phyloP scores from a whole-genome alignment of 176 grass and related monocot genomes.

The Oryza longistaminata region DNA sequence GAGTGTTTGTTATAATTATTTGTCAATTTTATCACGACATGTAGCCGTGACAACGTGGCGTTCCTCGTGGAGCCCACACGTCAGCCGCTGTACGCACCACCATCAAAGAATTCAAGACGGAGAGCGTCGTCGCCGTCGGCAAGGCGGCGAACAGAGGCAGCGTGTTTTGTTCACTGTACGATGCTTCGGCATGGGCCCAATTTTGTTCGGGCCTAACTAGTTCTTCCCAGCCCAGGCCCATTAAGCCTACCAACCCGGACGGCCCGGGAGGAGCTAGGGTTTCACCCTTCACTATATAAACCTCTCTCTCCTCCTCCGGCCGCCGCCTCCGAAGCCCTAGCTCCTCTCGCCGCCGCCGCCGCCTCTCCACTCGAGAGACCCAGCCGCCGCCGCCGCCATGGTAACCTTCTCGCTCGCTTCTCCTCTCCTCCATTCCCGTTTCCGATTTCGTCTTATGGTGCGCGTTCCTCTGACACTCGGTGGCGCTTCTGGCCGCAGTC shows the following conservation, averaged over 20 bases:
- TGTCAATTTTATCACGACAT: too few species aligned
- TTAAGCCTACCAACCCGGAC: neutral
- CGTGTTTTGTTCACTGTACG: too few species aligned
- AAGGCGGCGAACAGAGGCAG: too few species aligned
- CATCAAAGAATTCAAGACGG: too few species aligned
- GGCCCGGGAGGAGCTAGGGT: neutral
- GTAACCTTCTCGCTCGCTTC: neutral
- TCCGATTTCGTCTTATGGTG: neutral
- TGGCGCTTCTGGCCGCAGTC: slow-evolving; percentile 32
- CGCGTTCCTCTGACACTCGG: neutral
- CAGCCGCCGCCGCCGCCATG: slow-evolving; percentile 31
- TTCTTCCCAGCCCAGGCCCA: neutral
- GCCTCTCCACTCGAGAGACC: neutral
- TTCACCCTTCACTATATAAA: neutral
- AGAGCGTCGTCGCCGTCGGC: too few species aligned
- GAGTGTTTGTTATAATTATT: too few species aligned
- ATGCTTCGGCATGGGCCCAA: neutral
- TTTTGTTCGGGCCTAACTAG: neutral
- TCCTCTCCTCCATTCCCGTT: too few species aligned
- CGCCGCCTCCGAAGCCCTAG: neutral
- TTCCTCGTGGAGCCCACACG: too few species aligned
- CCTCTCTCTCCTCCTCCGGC: neutral
- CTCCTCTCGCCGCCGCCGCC: neutral
- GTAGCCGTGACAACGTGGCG: too few species aligned
- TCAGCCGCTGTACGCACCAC: too few species aligned